phyloP scores from a whole-genome alignment of 2,329 filamentous ascomycete genomes.

The Trichoderma sp. region DNA sequence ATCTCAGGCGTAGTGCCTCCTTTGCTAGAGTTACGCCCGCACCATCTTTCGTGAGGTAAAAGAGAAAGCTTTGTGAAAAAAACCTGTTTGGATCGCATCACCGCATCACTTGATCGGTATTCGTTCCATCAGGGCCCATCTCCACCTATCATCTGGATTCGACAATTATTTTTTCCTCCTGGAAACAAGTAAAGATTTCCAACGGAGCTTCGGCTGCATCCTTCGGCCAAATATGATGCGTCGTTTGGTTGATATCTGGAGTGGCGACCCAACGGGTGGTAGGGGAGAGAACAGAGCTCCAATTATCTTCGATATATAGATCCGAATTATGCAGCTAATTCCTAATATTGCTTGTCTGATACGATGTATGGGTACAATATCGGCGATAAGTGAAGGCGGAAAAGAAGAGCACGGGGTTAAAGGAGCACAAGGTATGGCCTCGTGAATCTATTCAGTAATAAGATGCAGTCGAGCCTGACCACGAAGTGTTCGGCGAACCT shows the following conservation, averaged over 20 bases:
- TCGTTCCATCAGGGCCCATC: background rate
- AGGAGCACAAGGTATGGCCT: background rate
- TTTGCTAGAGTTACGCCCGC: background rate
- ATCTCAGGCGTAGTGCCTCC: background rate
- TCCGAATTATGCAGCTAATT: background rate
- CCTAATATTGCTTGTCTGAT: background rate
- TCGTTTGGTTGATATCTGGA: background rate
- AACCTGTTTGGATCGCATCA: background rate
- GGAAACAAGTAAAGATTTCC: background rate
- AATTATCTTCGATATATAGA: background rate
- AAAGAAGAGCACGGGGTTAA: background rate
- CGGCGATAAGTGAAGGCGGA: background rate
- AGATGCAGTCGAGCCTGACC: constrained; percentile 24
- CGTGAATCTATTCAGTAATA: constrained; percentile 11
- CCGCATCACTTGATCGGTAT: background rate
- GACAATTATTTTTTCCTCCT: background rate
- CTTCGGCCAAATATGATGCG: background rate
- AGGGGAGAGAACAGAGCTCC: background rate
- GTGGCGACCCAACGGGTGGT: background rate
- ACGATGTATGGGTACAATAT: background rate
- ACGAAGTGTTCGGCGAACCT: constrained; percentile 17
- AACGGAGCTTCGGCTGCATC: background rate
- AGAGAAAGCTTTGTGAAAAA: background rate
- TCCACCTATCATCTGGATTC: background rate
- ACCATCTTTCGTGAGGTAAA: background rate